phyloP scores from a whole-genome alignment of 108 stramenopile genomes.

The Skeletonema grethae region DNA sequence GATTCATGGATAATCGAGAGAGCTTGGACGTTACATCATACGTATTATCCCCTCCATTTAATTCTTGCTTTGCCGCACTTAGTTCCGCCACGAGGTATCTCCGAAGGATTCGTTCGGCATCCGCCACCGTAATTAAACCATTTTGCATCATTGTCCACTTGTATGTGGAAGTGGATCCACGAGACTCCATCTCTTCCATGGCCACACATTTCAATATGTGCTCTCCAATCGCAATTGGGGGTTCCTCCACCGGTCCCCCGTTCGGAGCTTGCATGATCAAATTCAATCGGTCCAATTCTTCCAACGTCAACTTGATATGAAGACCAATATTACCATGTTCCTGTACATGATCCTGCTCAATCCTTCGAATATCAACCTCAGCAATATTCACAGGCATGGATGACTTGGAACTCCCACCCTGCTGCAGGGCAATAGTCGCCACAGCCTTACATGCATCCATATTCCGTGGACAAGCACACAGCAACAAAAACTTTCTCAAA shows the following conservation, averaged over 20 bases:
- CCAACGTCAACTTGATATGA: conserved; percentile 67
- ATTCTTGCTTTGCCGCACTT: conserved; percentile 55
- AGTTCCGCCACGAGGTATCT: conserved; percentile 75
- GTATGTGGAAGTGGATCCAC: conserved; percentile 15
- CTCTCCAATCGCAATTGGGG: conserved; percentile 80
- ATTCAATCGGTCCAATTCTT: conserved; percentile 81
- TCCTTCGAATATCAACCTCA: conserved; percentile 23
- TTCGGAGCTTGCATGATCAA: conserved; percentile 77
- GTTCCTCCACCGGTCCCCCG: conserved; percentile 82
- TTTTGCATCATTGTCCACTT: conserved; percentile 44
- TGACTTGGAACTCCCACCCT: conserved; percentile 18
- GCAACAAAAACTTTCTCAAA: conserved; percentile 72
- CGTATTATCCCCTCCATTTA: conserved; percentile 46
- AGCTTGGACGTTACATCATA: conserved; percentile 57
- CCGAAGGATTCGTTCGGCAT: conserved; percentile 78
- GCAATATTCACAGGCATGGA: conserved; percentile 8
- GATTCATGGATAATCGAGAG: conserved; percentile 55
- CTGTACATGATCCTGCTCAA: conserved; percentile 66
- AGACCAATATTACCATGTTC: conserved; percentile 83
- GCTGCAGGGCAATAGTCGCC: conserved; percentile 63
- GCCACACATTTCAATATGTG: conserved; percentile 65
- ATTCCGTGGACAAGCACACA: conserved; percentile 78
- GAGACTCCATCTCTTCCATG: conserved; percentile 42
- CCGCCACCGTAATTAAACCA: conserved; percentile 71
- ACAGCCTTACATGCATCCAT: conserved; percentile 71